Evolutionary conservation across 352 stramenopile genomes (phyloP), one percentile per base, ranked within the genome.

Genomic region (Thalassiosira exigua): DNA sequence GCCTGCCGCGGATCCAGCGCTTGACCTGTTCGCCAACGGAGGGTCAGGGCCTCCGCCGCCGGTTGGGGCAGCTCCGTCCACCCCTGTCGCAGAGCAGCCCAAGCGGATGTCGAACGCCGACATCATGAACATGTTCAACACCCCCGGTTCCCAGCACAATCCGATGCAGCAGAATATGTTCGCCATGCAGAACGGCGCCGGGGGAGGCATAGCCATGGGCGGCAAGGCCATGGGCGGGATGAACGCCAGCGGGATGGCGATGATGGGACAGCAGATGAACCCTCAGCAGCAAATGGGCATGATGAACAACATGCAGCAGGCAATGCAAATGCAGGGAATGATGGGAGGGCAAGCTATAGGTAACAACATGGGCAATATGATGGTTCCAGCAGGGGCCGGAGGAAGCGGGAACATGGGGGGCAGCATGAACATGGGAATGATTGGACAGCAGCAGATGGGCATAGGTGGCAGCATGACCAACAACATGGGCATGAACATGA

Each of bases 61-160:
- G 46, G n/a, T 33, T 5, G 30, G 26, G 12, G 12, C 50, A 39
- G 52, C 64, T 22, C 24, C 42, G 1, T 21, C 62, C 26, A 9
- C 50, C 26, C 19, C 48, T 29, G n/a, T 14, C 12, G 41, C 46
- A 14, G 41, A 33, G 30, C 27, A 62, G 29, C 42, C 61, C 30
- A 67, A 66, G 41, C 77, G 74, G 67, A 80, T 76, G 60, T 72
- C 41, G 17, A 84, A 33, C 29, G 76, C 64, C 50, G 66, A 81
- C 12, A 90, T 87, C 32, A 30, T 85, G 53, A 68, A 59, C 50
- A 84, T 85, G 79, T 86, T 85, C 59, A 79, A 74, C 39, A 46
- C 54, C 58, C 65, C 59, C 7, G 46, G 52, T 26, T 52, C 57
- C 12, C 52, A 72, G 54, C 62, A 71, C 24, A 52, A 68, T 53